Evolutionary conservation across 345 rosid genomes (phyloP), one percentile per base, ranked within the genome.

Genomic region (Gossypium arboreum): DNA sequence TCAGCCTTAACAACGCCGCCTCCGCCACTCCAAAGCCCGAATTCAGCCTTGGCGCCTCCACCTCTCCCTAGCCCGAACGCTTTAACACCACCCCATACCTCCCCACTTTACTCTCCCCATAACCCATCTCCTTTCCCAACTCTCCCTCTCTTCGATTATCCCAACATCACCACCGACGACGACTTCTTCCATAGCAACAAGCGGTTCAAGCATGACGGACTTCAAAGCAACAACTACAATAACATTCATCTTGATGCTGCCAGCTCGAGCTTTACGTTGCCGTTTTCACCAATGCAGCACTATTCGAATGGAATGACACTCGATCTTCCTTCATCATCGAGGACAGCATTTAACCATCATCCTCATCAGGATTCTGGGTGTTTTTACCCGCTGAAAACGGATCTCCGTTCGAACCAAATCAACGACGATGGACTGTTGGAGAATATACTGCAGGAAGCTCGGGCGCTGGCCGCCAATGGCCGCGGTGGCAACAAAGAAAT

Each of bases 361-460:
- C 80, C 65, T 78, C 75, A 72, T 61, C 78, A 48, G 69, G 75
- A 16, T 77, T 80, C 74, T 11, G 74, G 60, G 39, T 64, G 79
- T 2, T 74, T 78, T 73, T 81, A 79, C 79, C 75, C 76, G 44
- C 45, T 78, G 64, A 86, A 82, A 84, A 82, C 80, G 39, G 96
- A 89, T 83, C 93, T 85, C 88, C 90, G 91, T 88, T 88, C 91
- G 83, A 84, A 78, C 92, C 97, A 91, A 86, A 71, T 52, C 25
- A 27, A 39, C 44, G 57, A 18, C 2, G 57, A 66, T 7, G 84
- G 85, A 22, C 72, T 84, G 62, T 75, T 86, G 77, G 97, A 93
- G 67, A 89, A 85, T 80, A 81, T 91, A 73, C 76, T 88, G 27
- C 84, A 80, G 64, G 91, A 89, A 71, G 82, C 90, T 17, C 86